Evolutionary conservation across 148 eudicot species (phyloP).

Genomic region (Talinum fruticosum): DNA sequence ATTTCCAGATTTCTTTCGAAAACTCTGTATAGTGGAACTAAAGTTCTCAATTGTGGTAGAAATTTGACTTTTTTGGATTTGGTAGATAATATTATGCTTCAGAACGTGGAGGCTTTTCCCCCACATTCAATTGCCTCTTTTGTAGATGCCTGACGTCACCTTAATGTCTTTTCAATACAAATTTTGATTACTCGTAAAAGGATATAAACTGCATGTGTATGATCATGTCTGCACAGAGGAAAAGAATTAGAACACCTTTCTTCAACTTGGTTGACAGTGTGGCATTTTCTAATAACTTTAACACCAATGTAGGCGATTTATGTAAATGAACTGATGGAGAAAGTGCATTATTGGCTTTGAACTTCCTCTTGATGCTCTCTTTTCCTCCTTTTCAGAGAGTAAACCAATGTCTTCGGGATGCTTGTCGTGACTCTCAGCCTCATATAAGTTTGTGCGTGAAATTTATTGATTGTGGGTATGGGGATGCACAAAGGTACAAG

Average conservation of each 20-base stretch:
- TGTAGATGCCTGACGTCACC: too few species aligned
- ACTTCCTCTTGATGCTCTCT: neutral
- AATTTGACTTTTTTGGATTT: too few species aligned
- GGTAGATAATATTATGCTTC: too few species aligned
- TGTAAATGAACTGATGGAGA: neutral
- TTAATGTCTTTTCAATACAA: too few species aligned
- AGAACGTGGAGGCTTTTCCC: too few species aligned
- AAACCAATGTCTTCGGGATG: constrained; percentile 72
- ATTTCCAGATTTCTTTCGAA: too few species aligned
- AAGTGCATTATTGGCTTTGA: neutral
- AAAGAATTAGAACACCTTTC: neutral
- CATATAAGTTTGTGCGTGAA: constrained; percentile 24
- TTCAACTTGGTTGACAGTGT: neutral
- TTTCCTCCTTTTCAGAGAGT: constrained; percentile 49
- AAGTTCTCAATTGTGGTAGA: too few species aligned
- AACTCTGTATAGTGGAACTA: too few species aligned
- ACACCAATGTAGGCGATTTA: neutral
- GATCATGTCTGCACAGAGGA: neutral
- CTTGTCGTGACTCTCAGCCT: constrained; percentile 40
- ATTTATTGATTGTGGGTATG: constrained; percentile 63
- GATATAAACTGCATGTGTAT: neutral
- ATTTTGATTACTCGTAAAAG: too few species aligned
- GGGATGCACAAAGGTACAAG: constrained; percentile 7
- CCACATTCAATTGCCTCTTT: too few species aligned
- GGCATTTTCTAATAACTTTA: neutral